These are phyloP conservation scores for Kwoniella pini DNA, from an alignment of 768 basidiomycete species.

Conservation along the genomic window DNA sequence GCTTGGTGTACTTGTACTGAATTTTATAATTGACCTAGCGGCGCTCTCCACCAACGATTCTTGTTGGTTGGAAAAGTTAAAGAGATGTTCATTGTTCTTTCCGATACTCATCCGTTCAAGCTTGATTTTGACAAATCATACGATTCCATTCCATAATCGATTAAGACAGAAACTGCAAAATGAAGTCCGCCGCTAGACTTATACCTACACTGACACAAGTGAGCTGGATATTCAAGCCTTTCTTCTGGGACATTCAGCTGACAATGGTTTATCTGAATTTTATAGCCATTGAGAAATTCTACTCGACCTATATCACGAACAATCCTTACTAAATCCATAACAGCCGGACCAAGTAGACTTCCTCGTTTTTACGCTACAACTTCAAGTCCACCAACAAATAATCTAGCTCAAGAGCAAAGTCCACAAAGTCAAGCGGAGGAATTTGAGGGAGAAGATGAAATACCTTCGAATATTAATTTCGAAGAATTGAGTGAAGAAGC, in stretches of 20 bases:
- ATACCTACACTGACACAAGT: slow-evolving; percentile 17
- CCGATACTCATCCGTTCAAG: too few relatives aligned
- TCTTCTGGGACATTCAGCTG: too few relatives aligned
- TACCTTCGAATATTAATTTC: slow-evolving; percentile 20
- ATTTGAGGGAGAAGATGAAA: slow-evolving; percentile 4
- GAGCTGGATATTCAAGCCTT: background rate
- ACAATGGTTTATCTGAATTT: background rate
- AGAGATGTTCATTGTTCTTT: too few relatives aligned
- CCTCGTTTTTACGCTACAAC: slow-evolving; percentile 18
- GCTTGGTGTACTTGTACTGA: too few relatives aligned
- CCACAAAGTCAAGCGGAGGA: background rate
- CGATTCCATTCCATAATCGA: too few relatives aligned
- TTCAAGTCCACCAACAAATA: background rate
- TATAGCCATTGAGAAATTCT: slow-evolving; percentile 12
- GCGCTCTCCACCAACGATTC: too few relatives aligned
- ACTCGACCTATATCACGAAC: slow-evolving; percentile 18
- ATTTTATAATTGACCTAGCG: too few relatives aligned
- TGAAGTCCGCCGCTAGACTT: slow-evolving; percentile 16
- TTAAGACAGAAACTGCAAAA: too few relatives aligned
- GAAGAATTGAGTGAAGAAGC: slow-evolving; percentile 19
- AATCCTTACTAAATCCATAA: slow-evolving; percentile 26
- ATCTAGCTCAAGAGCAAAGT: background rate
- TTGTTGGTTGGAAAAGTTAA: too few relatives aligned
- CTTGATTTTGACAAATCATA: too few relatives aligned
- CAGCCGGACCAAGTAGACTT: slow-evolving; percentile 18